A percentile compares a stretch with the other conserved stretches of the same genome.
Evolutionary conservation across 495 filamentous ascomycete genomes (phyloP).

Genomic region (Tuber calosporum): DNA sequence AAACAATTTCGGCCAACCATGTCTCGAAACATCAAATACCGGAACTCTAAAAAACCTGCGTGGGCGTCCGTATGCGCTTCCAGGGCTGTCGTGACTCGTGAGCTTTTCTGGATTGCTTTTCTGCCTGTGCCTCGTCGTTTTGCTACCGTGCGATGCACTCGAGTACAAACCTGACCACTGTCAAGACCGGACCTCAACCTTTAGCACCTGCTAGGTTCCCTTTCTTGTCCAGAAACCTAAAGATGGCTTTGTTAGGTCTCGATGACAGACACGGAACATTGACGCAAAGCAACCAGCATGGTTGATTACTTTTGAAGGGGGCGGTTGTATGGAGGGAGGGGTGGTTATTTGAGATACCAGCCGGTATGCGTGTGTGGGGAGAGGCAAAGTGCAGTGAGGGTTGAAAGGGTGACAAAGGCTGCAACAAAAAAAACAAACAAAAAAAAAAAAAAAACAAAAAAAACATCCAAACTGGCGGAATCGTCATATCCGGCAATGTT

Average conservation of each 20-base stretch:
- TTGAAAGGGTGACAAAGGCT: slow-evolving; percentile 28
- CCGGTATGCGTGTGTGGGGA: slow-evolving; percentile 18
- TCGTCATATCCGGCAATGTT: slow-evolving; percentile 35
- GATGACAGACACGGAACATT: slow-evolving; percentile 35
- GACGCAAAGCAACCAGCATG: slow-evolving; percentile 33
- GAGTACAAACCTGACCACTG: slow-evolving; percentile 34
- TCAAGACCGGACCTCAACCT: slow-evolving; percentile 18
- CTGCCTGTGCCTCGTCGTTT: slow-evolving; percentile 27
- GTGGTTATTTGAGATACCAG: background rate
- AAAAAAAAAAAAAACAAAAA: too few relatives aligned
- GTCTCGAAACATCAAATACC: background rate
- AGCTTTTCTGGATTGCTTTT: slow-evolving; percentile 14
- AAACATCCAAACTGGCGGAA: slow-evolving; percentile 19
- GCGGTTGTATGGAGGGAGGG: slow-evolving; percentile 19
- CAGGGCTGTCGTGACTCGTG: slow-evolving; percentile 23
- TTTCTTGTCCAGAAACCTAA: slow-evolving; percentile 29
- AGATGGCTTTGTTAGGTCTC: slow-evolving; percentile 35
- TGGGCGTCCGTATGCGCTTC: slow-evolving; percentile 26
- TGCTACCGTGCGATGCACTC: slow-evolving; percentile 25
- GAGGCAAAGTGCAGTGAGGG: slow-evolving; percentile 29
- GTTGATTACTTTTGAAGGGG: slow-evolving; percentile 4
- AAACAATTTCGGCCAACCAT: slow-evolving; percentile 30
- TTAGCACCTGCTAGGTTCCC: slow-evolving; percentile 35
- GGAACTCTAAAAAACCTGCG: slow-evolving; percentile 28
- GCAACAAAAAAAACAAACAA: slow-evolving; percentile 19